Base-by-base conservation (phyloP, 1,284 basidiomycete species). In the Puccinia hordei region DNA sequence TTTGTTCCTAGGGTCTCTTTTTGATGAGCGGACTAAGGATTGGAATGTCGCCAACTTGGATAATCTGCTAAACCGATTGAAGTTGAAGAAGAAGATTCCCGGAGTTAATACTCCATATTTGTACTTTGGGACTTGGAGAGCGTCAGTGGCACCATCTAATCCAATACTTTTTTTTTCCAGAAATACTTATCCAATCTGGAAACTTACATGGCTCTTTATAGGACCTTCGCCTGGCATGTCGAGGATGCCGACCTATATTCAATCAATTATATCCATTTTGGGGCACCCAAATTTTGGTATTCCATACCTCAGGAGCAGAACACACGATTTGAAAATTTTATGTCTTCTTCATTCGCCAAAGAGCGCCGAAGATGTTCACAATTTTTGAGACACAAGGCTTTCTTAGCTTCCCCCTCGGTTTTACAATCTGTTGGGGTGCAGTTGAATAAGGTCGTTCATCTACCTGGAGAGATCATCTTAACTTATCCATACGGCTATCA, bases 101-200 rank as follows among this genome's bases (percentile, higher is more conserved):
- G 96, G 96, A 38, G 96, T 99, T 73, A 99, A 98, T 84, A 92
- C 94, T 0, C 96, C 96, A 0, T 99, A 99, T 85, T 89, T 99
- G 4, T 99, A 99, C 86, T 98, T 97, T 86, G 96, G 96, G 82
- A 98, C 98, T 94, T 99, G 96, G 96, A 89, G 94, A 74, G 96
- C 97, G 19, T 95, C 94, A 0, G 77, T 79, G 41, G 5, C 85
- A 84, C 75, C 83, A 83, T n/a, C 84, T 41, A 41, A 41, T 6
- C 38, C 12, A 41, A 41, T 12, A 41, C 24, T 15, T 15, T 30
- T 22, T n/a, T 44, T 57, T 61, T 68, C n/a, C 27, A 44, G 35
- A 59, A 49, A 57, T 59, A 9, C 53, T 41, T 24, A 35, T 49
- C 24, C 44, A 15, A 76, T n/a, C 57, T 27, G 59, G 10, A 10